phyloP scores from a whole-genome alignment of 495 filamentous ascomycete genomes.

The Hypoxylon perforatum region DNA sequence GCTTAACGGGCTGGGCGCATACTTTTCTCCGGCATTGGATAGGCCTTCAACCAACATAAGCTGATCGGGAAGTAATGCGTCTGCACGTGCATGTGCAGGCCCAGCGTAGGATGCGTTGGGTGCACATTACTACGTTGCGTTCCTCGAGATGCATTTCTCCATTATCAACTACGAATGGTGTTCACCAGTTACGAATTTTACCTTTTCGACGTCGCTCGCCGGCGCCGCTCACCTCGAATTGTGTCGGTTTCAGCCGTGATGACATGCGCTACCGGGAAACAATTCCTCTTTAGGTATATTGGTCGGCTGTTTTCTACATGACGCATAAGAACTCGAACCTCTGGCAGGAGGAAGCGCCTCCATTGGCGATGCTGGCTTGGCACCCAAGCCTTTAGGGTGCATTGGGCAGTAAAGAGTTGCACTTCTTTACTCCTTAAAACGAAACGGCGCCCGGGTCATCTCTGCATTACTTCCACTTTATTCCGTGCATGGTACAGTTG shows the following conservation, averaged over 20 bases:
- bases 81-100: constrained; percentile 36
- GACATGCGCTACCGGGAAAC: constrained; percentile 21
- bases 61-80: constrained; percentile 37
- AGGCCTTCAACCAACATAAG: constrained; percentile 30
- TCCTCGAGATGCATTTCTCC: constrained; percentile 25
- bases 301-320: constrained; percentile 36
- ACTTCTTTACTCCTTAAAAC: constrained; percentile 36
- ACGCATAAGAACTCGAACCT: constrained; percentile 34
- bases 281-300: constrained; percentile 29
- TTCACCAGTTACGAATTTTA: constrained; percentile 12
- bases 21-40: constrained; percentile 38
- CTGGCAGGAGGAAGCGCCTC: constrained; percentile 31
- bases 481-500: constrained; percentile 38
- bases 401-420: constrained; percentile 45
- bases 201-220: constrained; percentile 25
- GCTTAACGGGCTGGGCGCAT: constrained; percentile 29
- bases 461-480: constrained; percentile 39
- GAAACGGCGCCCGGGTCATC: constrained; percentile 41
- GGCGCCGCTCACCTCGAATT: constrained; percentile 23
- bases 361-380: constrained; percentile 41
- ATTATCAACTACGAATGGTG: constrained; percentile 23
- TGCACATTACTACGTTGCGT: constrained; percentile 26
- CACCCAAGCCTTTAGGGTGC: constrained; percentile 34
- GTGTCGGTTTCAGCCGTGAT: constrained; percentile 14
- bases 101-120: constrained; percentile 27